Evolutionary conservation across 495 filamentous ascomycete genomes (phyloP).

Genomic region (Chaetomium tenue): DNA sequence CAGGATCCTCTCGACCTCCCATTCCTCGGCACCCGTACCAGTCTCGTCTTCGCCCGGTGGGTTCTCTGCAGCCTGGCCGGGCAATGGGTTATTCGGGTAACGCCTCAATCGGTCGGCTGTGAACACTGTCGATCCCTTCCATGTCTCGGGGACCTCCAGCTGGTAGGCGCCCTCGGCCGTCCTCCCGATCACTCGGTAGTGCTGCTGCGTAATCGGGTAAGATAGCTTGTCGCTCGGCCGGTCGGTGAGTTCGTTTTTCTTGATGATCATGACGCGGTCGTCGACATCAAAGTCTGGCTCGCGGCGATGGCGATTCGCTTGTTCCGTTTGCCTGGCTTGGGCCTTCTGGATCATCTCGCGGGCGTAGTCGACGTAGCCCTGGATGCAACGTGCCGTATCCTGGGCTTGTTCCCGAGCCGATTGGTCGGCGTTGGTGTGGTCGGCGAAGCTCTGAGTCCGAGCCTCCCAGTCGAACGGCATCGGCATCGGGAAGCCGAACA

Average conservation of each 20-base stretch:
- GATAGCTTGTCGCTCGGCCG: slow-evolving; percentile 20
- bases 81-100: slow-evolving; percentile 19
- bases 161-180: slow-evolving; percentile 10
- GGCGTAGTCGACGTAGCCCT: slow-evolving; percentile 1
- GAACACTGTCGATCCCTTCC: slow-evolving; percentile 11
- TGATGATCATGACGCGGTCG: slow-evolving; percentile 18
- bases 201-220: slow-evolving; percentile 13
- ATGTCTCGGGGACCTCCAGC: slow-evolving; percentile 9
- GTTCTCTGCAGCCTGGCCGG: slow-evolving; percentile 16
- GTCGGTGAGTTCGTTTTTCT: slow-evolving; percentile 3
- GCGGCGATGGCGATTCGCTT: slow-evolving; percentile 16
- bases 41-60: slow-evolving; percentile 12
- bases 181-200: slow-evolving; percentile 11
- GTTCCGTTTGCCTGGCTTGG: background rate
- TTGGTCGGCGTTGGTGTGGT: background rate
- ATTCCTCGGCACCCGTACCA: slow-evolving; percentile 5
- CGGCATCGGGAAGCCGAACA: slow-evolving; percentile 7
- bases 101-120: background rate
- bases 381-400: background rate
- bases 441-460: background rate
- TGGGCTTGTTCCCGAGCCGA: slow-evolving; percentile 2
- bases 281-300: slow-evolving; percentile 23
- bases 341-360: background rate
- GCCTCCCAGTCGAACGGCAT: slow-evolving; percentile 16
- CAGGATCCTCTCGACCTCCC: slow-evolving; percentile 14